A percentile compares a stretch with the other conserved stretches of the same genome.
These are phyloP conservation scores for Croton laevigatus DNA, from an alignment of 441 rosid genomes.

Conservation along the genomic window DNA sequence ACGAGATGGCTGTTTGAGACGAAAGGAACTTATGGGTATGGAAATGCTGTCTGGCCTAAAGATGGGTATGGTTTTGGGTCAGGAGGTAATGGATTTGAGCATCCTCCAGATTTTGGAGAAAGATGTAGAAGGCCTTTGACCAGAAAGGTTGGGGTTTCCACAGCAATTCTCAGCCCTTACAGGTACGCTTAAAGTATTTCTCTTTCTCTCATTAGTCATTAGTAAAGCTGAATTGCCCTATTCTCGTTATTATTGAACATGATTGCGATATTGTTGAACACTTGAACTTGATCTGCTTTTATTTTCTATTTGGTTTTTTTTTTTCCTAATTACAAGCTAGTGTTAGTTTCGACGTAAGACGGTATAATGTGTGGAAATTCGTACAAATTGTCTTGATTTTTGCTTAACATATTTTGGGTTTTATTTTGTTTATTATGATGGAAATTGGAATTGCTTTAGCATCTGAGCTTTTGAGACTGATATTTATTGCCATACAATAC, in stretches of 20 bases:
- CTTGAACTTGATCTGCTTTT: neutral
- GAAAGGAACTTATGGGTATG: conserved; percentile 86
- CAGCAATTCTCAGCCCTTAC: conserved; percentile 85
- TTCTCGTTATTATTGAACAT: neutral
- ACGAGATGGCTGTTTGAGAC: conserved; percentile 90
- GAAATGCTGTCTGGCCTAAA: conserved; percentile 90
- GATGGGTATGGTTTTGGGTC: conserved; percentile 65
- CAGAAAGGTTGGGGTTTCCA: conserved; percentile 64
- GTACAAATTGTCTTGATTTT: neutral
- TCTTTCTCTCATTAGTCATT: neutral
- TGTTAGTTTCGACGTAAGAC: no score
- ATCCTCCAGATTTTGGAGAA: conserved; percentile 66
- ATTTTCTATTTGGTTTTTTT: neutral
- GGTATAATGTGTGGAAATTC: no score
- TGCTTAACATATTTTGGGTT: neutral
- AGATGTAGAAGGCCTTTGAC: conserved; percentile 70
- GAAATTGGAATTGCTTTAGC: neutral
- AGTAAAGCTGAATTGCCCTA: neutral
- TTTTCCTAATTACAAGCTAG: no score
- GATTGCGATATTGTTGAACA: neutral
- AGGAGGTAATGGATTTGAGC: conserved; percentile 62
- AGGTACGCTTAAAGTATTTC: conserved; percentile 35
- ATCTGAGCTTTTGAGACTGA: conserved; percentile 2
- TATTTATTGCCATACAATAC: conserved; percentile 31
- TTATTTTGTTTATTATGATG: neutral